Base-by-base conservation (phyloP, 352 stramenopile genomes). In the Phytopythium boreale region DNA sequence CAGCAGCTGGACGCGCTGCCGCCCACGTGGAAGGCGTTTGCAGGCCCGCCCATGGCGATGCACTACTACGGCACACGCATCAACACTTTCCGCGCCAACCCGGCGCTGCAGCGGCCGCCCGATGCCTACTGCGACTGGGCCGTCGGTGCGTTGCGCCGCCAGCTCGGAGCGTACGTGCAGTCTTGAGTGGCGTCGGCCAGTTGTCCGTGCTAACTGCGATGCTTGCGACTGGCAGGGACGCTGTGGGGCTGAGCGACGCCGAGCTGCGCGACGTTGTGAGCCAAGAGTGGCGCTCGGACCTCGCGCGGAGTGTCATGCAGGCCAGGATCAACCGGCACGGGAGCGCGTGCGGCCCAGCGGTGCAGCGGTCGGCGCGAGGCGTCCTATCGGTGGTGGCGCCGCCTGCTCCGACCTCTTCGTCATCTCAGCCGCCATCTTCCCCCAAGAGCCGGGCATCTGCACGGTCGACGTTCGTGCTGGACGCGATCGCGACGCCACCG, bases 271-370 rank as follows among this genome's bases (percentile, higher is more conserved):
- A 68, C 34, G 77, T 90, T 20, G 70, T 88, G 11, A 50, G 56
- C 20, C 79, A 91, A 34, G 82, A 91, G 47, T 91, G 84, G 82
- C 80, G 77, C 29, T 89, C 79, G 3, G 69, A 90, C 46, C 77
- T 89, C 66, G 77, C 75, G 20, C 76, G 80, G 17, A 73, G 59
- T 41, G 69, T 88, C 31, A 72, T 87, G 66, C 69, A 87, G 56
- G 67, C 66, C 19, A 75, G 84, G 19, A 39, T 90, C 36, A 92
- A 92, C 56, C 81, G 80, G 11, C 81, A 92, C 58, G 68, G 66
- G 9, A 88, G 76, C 57, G 68, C 64, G 20, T 72, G 88, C 47
- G 79, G 84, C 50, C 80, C 82, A 0, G 61, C 80, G 5, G 80
- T 91, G 24, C 71, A 71, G 19, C 72, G 84, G 0, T 93, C 84